These are phyloP conservation scores for Cytospora piceae DNA, from an alignment of 2,329 filamentous ascomycete genomes.

Conservation along the genomic window DNA sequence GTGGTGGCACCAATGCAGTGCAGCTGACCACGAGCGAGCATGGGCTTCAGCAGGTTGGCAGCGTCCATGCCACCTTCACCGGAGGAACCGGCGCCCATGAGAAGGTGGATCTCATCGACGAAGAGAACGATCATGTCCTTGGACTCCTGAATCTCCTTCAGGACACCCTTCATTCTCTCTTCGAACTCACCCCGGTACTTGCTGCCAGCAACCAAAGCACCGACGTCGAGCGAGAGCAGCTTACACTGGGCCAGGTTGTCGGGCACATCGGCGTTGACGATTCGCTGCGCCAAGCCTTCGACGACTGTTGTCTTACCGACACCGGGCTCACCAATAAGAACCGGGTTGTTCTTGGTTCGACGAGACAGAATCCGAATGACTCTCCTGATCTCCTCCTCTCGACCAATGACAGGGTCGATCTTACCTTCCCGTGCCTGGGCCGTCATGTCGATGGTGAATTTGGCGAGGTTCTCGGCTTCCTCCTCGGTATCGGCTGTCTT, in stretches of 20 bases:
- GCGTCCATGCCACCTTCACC: slow-evolving; percentile 99
- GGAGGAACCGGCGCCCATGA: slow-evolving; percentile 95
- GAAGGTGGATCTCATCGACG: slow-evolving; percentile 96
- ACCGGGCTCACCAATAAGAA: slow-evolving; percentile 96
- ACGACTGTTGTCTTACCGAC: slow-evolving; percentile 98
- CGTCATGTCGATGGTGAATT: slow-evolving; percentile 99
- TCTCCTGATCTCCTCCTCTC: slow-evolving; percentile 92
- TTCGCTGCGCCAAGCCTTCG: slow-evolving; percentile 91
- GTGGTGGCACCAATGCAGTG: slow-evolving; percentile 99
- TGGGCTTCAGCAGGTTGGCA: slow-evolving; percentile 95
- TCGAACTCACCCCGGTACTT: slow-evolving; percentile 99
- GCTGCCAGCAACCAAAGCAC: slow-evolving; percentile 92
- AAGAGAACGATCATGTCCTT: slow-evolving; percentile 98
- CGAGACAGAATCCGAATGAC: slow-evolving; percentile 90
- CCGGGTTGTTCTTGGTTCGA: slow-evolving; percentile 97
- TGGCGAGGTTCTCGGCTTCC: slow-evolving; percentile 94
- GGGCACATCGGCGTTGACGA: slow-evolving; percentile 95
- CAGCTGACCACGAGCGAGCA: slow-evolving; percentile 93
- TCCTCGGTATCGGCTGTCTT: slow-evolving; percentile 93
- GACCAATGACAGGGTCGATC: slow-evolving; percentile 94
- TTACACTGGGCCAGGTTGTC: slow-evolving; percentile 94
- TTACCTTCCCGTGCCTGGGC: slow-evolving; percentile 95
- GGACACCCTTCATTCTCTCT: slow-evolving; percentile 97
- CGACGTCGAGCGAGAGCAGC: slow-evolving; percentile 92
- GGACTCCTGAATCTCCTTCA: slow-evolving; percentile 94